Evolutionary conservation across 108 stramenopile species (phyloP), one percentile per base, ranked within the genome.

Genomic region (Cyclotella atomus): DNA sequence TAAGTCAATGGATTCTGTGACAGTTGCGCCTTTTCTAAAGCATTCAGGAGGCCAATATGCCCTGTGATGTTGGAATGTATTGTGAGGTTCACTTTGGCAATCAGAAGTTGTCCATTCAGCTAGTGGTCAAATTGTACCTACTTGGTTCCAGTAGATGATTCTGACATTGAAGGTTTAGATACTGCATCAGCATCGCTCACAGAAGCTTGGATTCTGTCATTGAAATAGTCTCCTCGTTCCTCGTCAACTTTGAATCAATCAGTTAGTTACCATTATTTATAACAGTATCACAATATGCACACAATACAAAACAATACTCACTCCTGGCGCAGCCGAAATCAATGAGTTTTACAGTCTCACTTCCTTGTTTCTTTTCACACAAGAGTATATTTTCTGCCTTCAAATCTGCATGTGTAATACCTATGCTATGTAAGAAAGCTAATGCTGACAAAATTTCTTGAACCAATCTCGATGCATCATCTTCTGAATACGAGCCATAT

Each of bases 41-140:
- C 70, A 35, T 73, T 96, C 95, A 17, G 95, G 95, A 33, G 91
- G 82, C 72, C 89, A 89, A 62, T 96, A 96, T 21, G 91, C 95
- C 28, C 55, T 56, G 3, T 6, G 28, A 56, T 27, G 15, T n/a
- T n/a, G n/a, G 16, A 28, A 21, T 8, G 50, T 21, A 52, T 21
- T 52, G 50, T 21, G 21, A 17, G n/a, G 5, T 52, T n/a, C n/a
- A n/a, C n/a, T n/a, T n/a, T n/a, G n/a, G n/a, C n/a, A n/a, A n/a
- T n/a, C n/a, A n/a, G n/a, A n/a, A n/a, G n/a, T n/a, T n/a, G n/a
- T n/a, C n/a, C n/a, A n/a, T n/a, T n/a, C n/a, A n/a, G n/a, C n/a
- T n/a, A n/a, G n/a, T n/a, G n/a, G n/a, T n/a, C n/a, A n/a, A n/a
- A n/a, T n/a, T n/a, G n/a, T n/a, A n/a, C 55, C 2, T 56, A 56